A percentile compares a stretch with the other conserved stretches of the same genome.
Evolutionary conservation across 208 protist species (phyloP).

Genomic region (Leishmania amazonensis): DNA sequence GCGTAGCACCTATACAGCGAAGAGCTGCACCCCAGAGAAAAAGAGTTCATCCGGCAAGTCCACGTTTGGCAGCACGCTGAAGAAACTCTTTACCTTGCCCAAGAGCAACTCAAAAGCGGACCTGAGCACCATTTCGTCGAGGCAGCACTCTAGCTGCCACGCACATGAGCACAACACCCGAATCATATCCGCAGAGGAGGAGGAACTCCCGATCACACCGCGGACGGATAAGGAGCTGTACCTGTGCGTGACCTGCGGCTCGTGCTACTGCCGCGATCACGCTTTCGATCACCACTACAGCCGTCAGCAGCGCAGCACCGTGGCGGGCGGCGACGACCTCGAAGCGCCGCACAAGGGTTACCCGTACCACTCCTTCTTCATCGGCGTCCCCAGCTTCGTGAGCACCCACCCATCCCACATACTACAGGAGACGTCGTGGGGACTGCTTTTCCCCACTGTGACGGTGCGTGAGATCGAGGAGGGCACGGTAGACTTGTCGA

Average conservation of each 20-base stretch:
- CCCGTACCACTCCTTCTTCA: constrained; percentile 66
- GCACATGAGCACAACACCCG: constrained; percentile 20
- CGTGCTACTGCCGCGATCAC: constrained; percentile 74
- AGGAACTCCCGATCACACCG: constrained; percentile 53
- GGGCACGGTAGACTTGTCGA: constrained; percentile 22
- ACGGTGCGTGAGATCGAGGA: constrained; percentile 37
- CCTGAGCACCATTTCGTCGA: constrained; percentile 4
- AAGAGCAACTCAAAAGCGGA: constrained; percentile 30
- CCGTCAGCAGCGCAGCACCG: constrained; percentile 23
- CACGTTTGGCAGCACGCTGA: constrained; percentile 18
- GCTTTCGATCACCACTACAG: constrained; percentile 59
- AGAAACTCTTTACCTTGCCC: constrained; percentile 30
- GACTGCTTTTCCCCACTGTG: constrained; percentile 59
- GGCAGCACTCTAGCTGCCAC: not conserved
- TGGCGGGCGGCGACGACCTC: constrained; percentile 8
- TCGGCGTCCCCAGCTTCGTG: constrained; percentile 55
- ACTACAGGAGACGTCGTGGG: constrained; percentile 40
- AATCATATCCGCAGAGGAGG: constrained; percentile 38
- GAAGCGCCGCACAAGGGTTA: constrained; percentile 37
- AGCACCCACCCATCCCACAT: constrained; percentile 43
- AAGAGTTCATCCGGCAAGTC: constrained; percentile 21
- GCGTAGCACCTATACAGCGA: not conserved
- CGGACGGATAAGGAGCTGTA: constrained; percentile 61
- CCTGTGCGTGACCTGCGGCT: constrained; percentile 68
- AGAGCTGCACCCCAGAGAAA: constrained; percentile 18